These are phyloP conservation scores for Saccharomycopsis crataegensis DNA, from an alignment of 1,139 yeast genomes.

Conservation along the genomic window DNA sequence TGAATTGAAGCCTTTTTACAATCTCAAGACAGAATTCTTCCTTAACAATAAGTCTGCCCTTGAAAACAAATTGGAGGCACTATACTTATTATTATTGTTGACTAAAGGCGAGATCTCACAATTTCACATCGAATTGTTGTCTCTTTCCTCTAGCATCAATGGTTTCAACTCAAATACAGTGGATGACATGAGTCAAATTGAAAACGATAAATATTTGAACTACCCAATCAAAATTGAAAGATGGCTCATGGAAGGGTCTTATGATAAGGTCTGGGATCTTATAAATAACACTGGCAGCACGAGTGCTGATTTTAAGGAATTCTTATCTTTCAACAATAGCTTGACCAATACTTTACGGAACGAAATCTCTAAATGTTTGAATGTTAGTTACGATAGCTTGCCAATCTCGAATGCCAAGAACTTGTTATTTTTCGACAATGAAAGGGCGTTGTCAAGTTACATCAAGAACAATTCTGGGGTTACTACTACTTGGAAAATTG, in stretches of 20 bases:
- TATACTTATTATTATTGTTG: conserved; percentile 67
- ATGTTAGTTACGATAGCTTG: conserved; percentile 64
- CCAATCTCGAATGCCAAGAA: conserved; percentile 82
- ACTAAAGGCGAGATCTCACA: conserved; percentile 79
- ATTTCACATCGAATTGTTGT: conserved; percentile 86
- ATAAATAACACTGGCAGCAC: conserved; percentile 29
- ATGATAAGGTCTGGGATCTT: conserved; percentile 84
- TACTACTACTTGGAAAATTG: conserved; percentile 58
- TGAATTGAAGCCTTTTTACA: conserved; percentile 73
- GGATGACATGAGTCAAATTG: conserved; percentile 48
- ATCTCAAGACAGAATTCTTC: conserved; percentile 27
- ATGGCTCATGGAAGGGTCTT: conserved; percentile 94
- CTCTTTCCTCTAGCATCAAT: conserved; percentile 34
- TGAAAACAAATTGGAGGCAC: conserved; percentile 69
- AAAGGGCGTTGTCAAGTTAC: conserved; percentile 54
- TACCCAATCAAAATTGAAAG: conserved; percentile 88
- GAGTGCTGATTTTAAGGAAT: conserved; percentile 39
- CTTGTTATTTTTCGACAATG: conserved; percentile 66
- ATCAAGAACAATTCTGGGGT: conserved; percentile 41
- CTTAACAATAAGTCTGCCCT: conserved; percentile 42
- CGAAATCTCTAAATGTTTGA: conserved; percentile 85
- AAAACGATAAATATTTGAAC: conserved; percentile 51
- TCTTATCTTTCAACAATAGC: conserved; percentile 50
- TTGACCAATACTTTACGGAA: conserved; percentile 70
- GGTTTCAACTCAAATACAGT: conserved; percentile 27